A percentile compares a stretch with the other conserved stretches of the same genome.
These are phyloP conservation scores for Copromyces sp. DNA, from an alignment of 495 filamentous ascomycete species.

Conservation along the genomic window DNA sequence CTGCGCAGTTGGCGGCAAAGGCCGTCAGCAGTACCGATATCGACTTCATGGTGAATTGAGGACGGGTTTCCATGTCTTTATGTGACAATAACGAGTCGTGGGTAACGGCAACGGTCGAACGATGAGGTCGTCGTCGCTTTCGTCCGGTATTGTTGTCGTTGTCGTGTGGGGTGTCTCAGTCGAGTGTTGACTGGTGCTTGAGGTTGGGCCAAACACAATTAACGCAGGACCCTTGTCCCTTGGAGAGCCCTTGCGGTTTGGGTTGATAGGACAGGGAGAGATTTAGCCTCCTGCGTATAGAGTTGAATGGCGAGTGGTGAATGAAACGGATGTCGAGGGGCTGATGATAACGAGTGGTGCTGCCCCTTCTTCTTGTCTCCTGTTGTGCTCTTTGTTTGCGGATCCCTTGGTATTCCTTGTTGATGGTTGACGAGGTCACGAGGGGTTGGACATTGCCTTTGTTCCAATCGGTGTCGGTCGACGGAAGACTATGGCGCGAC, in stretches of 20 bases:
- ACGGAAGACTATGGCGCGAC: neutral
- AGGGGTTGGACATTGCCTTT: conserved; percentile 18
- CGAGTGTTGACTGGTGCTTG: neutral
- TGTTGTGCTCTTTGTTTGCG: conserved; percentile 1
- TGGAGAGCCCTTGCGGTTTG: neutral
- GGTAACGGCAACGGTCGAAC: neutral
- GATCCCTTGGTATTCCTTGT: conserved; percentile 12
- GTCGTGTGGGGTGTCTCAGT: neutral
- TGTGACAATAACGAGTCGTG: neutral
- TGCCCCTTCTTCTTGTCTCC: neutral
- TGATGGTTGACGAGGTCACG: conserved; percentile 17
- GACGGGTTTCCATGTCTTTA: neutral
- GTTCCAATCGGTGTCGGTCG: conserved; percentile 1
- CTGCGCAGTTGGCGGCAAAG: conserved; percentile 6
- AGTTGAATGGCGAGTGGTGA: conserved; percentile 9
- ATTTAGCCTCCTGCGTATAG: conserved; percentile 1
- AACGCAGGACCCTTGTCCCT: neutral
- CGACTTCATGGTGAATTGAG: conserved; percentile 18
- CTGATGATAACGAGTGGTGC: neutral
- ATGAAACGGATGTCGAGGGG: conserved; percentile 17
- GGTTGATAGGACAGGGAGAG: conserved; percentile 3
- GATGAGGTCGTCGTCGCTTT: neutral
- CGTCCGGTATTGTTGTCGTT: neutral
- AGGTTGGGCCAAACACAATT: neutral
- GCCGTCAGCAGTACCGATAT: conserved; percentile 8